Evolutionary conservation across 1,139 yeast species (phyloP), one percentile per base, ranked within the genome.

Genomic region (Suhomyces bolitotheri): DNA sequence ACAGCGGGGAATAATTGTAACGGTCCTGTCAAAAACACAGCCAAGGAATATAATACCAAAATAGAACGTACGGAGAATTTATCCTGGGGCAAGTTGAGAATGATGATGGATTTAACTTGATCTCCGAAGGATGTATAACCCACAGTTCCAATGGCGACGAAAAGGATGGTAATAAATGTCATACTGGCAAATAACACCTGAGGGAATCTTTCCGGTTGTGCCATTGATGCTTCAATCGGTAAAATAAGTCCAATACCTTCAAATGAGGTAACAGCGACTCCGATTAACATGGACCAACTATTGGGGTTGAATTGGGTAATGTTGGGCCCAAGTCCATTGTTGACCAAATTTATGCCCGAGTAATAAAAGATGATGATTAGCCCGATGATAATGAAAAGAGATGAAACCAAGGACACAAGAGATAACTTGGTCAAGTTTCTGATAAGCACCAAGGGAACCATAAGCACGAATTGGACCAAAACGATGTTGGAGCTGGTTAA

Each of bases 201-300:
- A 4, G 92, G 86, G 50, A 82, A 84, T 46, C 80, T 71, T 47
- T 81, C 81, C 2, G 92, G 94, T 35, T 78, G 62, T 30, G 68
- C 73, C 92, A 84, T 84, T 3, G 90, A 77, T 36, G 83, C 77
- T 52, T 84, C 88, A 21, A 84, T 82, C 1, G 92, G 94, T 25
- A 84, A 73, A 32, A 84, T 81, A 27, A 84, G 63, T 0, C 94
- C 92, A 43, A 84, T 82, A 1, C 94, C 94, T 62, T 84, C 94
- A 51, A 82, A 84, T 1, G 92, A 81, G 40, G 86, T 83, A 14
- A 84, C 87, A 0, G 90, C 90, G 2, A 85, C 87, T 4, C 94
- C 94, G 39, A 84, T 76, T 45, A 83, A 79, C 65, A 84, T 66
- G 2, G 90, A 76, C 83, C 89, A 84, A 39, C 73, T 64, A 29